Evolutionary conservation across 2,329 filamentous ascomycete species (phyloP), one percentile per base, ranked within the genome.

Genomic region (Fusarium equiseti): DNA sequence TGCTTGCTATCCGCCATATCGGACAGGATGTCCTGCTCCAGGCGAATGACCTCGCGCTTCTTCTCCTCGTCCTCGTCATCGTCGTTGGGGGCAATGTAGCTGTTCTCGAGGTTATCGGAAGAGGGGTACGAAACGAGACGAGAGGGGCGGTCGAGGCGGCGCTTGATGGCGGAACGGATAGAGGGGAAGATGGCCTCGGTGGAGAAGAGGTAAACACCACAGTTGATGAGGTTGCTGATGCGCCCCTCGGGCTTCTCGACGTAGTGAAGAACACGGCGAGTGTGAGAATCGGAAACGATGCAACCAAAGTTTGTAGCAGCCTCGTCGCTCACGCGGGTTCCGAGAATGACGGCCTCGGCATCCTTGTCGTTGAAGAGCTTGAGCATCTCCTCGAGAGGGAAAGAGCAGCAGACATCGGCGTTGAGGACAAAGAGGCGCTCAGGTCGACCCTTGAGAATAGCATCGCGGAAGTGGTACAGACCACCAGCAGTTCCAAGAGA

Each of bases 151-250:
- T 97, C 94, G 75, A 93, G 91, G 80, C 95, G 94, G 77, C 94
- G 94, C 87, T 98, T 98, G 84, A 98, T 98, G 76, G 95, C 95
- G 73, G 88, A 93, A 79, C 91, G 91, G 81, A 99, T 98, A 74
- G 93, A 93, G 71, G 95, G 95, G 88, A 98, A 98, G 84, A 98
- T 97, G 81, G 91, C 93, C 75, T 98, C 94, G 70, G 95, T 96
- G 72, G 92, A 89, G 83, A 99, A 99, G 76, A 98, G 93, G 85
- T 98, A 99, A 77, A 99, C 95, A 76, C 96, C 96, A 82, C 96
- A 98, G 87, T 98, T 99, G 88, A 99, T 99, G 74, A 99, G 87
- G 85, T 98, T 98, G 78, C 93, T 97, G 82, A 99, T 98, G 82
- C 97, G 93, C 59, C 92, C 94, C 83, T 99, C 95, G 73, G 96